Evolutionary conservation across 768 basidiomycete genomes (phyloP).

Genomic region (Paxillus ammoniavirescens): DNA sequence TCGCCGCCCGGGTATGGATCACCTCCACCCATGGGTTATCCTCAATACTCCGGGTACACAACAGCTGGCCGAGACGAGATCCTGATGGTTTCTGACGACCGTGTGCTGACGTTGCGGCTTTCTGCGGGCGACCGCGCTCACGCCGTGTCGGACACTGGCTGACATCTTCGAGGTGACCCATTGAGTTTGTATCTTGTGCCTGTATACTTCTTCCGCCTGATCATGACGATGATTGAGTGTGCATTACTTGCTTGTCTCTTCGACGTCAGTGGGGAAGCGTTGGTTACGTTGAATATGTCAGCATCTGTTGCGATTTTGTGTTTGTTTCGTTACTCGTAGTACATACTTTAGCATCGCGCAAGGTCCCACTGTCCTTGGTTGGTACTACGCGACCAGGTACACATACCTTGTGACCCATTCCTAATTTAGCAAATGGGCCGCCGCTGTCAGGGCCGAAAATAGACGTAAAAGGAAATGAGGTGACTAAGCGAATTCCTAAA

Average conservation of each 20-base stretch:
- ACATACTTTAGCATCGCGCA: conserved; percentile 29
- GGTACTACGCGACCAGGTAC: no score
- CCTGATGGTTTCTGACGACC: conserved; percentile 86
- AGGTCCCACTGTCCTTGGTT: no score
- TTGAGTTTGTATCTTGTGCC: no score
- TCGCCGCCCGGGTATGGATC: conserved; percentile 27
- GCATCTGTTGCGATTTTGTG: conserved; percentile 13
- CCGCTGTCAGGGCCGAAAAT: neutral
- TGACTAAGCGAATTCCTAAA: no score
- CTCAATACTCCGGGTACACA: conserved; percentile 43
- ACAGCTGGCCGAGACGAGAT: conserved; percentile 78
- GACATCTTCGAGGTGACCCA: conserved; percentile 16
- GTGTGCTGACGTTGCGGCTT: conserved; percentile 69
- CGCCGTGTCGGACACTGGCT: conserved; percentile 6
- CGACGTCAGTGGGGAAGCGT: no score
- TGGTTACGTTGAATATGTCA: conserved; percentile 2
- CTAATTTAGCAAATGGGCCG: no score
- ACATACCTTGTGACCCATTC: no score
- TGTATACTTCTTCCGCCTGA: neutral
- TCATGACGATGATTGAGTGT: neutral
- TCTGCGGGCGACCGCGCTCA: conserved; percentile 26
- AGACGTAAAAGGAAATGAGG: neutral
- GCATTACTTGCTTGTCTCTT: neutral
- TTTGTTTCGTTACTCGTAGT: conserved; percentile 15
- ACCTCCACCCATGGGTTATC: conserved; percentile 31